Conservation (phyloP, 1,284 basidiomycete species). For the Moesziomyces sp. region DNA sequence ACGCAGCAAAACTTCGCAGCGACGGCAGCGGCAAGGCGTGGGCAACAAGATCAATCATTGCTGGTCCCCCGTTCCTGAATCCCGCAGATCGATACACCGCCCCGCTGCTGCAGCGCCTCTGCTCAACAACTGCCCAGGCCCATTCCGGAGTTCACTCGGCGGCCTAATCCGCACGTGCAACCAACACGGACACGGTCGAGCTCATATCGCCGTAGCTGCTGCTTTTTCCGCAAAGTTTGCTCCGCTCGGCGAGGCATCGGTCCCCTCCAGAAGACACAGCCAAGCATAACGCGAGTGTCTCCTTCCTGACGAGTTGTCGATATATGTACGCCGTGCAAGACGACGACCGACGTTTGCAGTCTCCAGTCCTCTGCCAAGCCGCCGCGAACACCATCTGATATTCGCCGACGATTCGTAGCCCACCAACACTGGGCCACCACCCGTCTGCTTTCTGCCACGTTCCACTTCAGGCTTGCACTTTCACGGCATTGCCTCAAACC, state of each 20-base stretch:
- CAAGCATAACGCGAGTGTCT: too few relatives aligned
- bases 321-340: conserved; percentile 8
- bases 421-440: too few relatives aligned
- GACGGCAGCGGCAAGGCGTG: conserved; percentile 25
- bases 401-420: too few relatives aligned
- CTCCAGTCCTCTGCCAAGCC: neutral
- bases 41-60: conserved; percentile 7
- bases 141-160: conserved; percentile 11
- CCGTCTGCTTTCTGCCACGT: too few relatives aligned
- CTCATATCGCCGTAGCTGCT: conserved; percentile 22
- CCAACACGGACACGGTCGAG: neutral
- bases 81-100: conserved; percentile 33
- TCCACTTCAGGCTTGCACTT: neutral
- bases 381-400: neutral
- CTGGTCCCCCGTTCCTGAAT: neutral
- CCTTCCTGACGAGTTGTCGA: neutral
- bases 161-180: conserved; percentile 13
- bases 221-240: conserved; percentile 2
- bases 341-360: conserved; percentile 4
- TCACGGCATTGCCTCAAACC: conserved; percentile 1
- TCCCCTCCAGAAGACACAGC: neutral
- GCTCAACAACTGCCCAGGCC: conserved; percentile 7
- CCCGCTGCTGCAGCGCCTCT: neutral
- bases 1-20: conserved; percentile 22
- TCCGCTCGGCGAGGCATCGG: conserved; percentile 18